A percentile compares a stretch with the other conserved stretches of the same genome.
phyloP scores from a whole-genome alignment of 108 stramenopile genomes.

The Parmales sp. region DNA sequence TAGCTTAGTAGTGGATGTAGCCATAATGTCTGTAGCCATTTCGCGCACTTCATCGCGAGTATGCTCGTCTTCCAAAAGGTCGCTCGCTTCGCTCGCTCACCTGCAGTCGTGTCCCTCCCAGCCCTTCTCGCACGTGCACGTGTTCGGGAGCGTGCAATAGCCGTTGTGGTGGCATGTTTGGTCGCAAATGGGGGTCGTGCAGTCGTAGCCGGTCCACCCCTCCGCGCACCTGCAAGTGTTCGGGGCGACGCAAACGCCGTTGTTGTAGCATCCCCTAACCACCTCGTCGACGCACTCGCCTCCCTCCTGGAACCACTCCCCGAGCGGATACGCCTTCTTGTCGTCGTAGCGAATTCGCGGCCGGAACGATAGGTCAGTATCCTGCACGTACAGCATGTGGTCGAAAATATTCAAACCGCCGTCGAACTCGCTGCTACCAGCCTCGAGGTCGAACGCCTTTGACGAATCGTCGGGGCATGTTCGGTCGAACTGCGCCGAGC shows the following conservation, averaged over 20 bases:
- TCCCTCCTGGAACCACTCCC: constrained; percentile 41
- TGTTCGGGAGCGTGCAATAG: constrained; percentile 35
- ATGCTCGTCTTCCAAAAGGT: too few relatives aligned
- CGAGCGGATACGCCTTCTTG: constrained; percentile 20
- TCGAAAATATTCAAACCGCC: neutral
- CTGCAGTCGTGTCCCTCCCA: constrained; percentile 46
- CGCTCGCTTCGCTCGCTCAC: too few relatives aligned
- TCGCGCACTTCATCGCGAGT: too few relatives aligned
- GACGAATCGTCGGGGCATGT: constrained; percentile 32
- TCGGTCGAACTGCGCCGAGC: constrained; percentile 57
- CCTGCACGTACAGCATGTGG: constrained; percentile 36
- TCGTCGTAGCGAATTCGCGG: constrained; percentile 46
- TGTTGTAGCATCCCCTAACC: constrained; percentile 64
- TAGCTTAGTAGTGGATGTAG: too few relatives aligned
- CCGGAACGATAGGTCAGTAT: constrained; percentile 60
- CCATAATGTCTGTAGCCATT: too few relatives aligned
- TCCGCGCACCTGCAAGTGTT: constrained; percentile 30
- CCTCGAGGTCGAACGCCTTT: constrained; percentile 26
- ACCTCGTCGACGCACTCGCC: constrained; percentile 69
- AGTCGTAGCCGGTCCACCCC: constrained; percentile 33
- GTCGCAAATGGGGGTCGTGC: constrained; percentile 25
- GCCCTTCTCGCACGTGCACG: constrained; percentile 44
- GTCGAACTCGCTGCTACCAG: neutral
- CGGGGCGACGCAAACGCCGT: constrained; percentile 42
- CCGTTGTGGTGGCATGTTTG: constrained; percentile 19